A percentile compares a stretch with the other conserved stretches of the same genome.
These are phyloP conservation scores for Psilocybe subaeruginosa DNA, from an alignment of 768 basidiomycete species.

Conservation along the genomic window DNA sequence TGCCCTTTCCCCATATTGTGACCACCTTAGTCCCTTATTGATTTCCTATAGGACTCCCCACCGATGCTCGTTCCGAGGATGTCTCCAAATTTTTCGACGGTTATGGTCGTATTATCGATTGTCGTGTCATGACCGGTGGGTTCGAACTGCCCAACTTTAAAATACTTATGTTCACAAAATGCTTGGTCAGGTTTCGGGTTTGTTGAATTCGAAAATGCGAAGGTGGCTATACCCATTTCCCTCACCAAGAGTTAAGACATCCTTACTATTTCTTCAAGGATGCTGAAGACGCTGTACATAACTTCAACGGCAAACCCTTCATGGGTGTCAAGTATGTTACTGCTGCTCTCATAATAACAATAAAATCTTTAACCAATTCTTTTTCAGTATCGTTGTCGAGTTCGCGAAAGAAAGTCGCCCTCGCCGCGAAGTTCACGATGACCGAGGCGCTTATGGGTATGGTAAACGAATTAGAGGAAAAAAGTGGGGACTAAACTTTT, in stretches of 20 bases:
- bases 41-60: constrained; percentile 64
- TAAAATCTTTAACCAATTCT: not conserved
- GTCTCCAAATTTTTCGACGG: constrained; percentile 89
- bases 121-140: constrained; percentile 92
- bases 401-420: constrained; percentile 93
- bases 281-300: constrained; percentile 89
- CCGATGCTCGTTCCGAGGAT: constrained; percentile 83
- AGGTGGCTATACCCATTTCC: constrained; percentile 43
- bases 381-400: constrained; percentile 86
- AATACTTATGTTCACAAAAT: constrained; percentile 12
- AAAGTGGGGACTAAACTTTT: constrained; percentile 13
- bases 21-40: constrained; percentile 2
- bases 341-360: not conserved
- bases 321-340: constrained; percentile 78
- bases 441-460: constrained; percentile 58
- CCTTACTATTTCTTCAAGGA: constrained; percentile 54
- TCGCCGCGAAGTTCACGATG: constrained; percentile 76
- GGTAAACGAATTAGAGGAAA: constrained; percentile 11
- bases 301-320: constrained; percentile 88
- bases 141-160: constrained; percentile 12
- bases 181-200: constrained; percentile 84
- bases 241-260: too few species aligned
- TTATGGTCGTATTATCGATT: constrained; percentile 87
- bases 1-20: constrained; percentile 24
- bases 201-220: constrained; percentile 89